Percentiles rank a stretch among this genome's conserved stretches.
These are phyloP conservation scores for Penicillium hordei DNA, from an alignment of 2,329 filamentous ascomycete species.

Conservation along the genomic window DNA sequence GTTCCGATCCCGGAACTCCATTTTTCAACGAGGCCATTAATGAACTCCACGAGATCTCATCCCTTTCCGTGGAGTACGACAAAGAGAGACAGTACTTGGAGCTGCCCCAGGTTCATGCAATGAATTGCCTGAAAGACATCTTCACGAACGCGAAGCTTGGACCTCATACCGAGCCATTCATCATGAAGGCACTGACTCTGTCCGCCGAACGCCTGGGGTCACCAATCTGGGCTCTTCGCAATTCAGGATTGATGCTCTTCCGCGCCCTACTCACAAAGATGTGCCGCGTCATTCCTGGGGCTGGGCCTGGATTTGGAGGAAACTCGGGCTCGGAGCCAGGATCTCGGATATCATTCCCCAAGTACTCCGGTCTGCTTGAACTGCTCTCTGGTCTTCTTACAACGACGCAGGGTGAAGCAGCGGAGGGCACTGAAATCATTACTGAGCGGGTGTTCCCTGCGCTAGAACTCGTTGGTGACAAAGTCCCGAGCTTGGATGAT, in stretches of 20 bases:
- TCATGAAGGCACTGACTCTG: constrained; percentile 73
- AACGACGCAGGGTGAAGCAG: constrained; percentile 21
- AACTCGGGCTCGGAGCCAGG: constrained; percentile 46
- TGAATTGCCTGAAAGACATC: constrained; percentile 90
- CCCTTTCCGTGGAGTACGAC: constrained; percentile 32
- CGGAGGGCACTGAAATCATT: constrained; percentile 34
- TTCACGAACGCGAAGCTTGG: constrained; percentile 80
- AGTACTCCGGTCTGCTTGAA: constrained; percentile 41
- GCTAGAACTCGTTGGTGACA: constrained; percentile 47
- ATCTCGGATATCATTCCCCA: constrained; percentile 41
- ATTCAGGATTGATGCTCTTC: constrained; percentile 87
- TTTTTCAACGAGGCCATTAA: constrained; percentile 44
- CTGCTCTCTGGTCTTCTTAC: constrained; percentile 39
- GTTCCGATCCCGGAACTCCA: constrained; percentile 55
- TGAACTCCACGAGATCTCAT: constrained; percentile 43
- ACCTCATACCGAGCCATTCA: constrained; percentile 68
- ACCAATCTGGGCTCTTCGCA: constrained; percentile 88
- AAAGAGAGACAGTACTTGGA: constrained; percentile 48
- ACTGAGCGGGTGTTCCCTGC: constrained; percentile 49
- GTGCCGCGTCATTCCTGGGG: constrained; percentile 42
- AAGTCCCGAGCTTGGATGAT: constrained; percentile 38
- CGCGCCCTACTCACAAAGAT: constrained; percentile 75
- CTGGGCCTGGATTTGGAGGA: constrained; percentile 51
- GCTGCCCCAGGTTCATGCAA: constrained; percentile 86
- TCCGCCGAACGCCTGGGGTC: constrained; percentile 77